Evolutionary conservation across 805 yeast species (phyloP).

Genomic region (Saccharomycodes ludwigii): DNA sequence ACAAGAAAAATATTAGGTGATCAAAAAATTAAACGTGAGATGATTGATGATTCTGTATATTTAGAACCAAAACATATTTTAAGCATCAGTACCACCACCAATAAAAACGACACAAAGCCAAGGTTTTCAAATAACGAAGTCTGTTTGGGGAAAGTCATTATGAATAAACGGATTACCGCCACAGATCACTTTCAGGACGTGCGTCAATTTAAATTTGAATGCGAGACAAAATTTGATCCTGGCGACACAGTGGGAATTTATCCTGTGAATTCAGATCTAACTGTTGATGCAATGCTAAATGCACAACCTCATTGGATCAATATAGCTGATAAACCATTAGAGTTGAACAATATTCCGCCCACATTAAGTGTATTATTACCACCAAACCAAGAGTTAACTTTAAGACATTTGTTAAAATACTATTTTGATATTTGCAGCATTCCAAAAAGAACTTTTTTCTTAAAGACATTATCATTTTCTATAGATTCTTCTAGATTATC

Average conservation of each 20-base stretch:
- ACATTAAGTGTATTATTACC: conserved; percentile 29
- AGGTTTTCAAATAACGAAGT: conserved; percentile 2
- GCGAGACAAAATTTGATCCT: conserved; percentile 33
- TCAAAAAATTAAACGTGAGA: conserved; percentile 10
- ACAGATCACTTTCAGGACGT: conserved; percentile 84
- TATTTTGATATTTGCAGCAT: conserved; percentile 75
- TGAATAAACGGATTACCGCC: conserved; percentile 53
- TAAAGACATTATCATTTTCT: conserved; percentile 62
- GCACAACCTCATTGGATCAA: conserved; percentile 60
- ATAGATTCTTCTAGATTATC: conserved; percentile 29
- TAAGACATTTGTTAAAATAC: conserved; percentile 59
- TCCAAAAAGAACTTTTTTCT: conserved; percentile 77
- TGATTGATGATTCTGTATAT: conserved; percentile 14
- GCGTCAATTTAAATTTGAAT: conserved; percentile 40
- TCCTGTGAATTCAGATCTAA: conserved; percentile 54
- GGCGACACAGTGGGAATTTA: conserved; percentile 76
- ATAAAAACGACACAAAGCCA: neutral
- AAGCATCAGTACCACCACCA: conserved; percentile 1
- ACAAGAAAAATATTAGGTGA: conserved; percentile 17
- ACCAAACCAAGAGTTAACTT: conserved; percentile 34
- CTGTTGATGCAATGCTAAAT: conserved; percentile 53
- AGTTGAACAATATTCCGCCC: conserved; percentile 18
- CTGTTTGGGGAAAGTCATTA: conserved; percentile 32
- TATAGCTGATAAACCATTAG: conserved; percentile 45
- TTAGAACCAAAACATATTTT: conserved; percentile 19